phyloP scores from a whole-genome alignment of 805 yeast species.

The Barnettozyma pratensis region DNA sequence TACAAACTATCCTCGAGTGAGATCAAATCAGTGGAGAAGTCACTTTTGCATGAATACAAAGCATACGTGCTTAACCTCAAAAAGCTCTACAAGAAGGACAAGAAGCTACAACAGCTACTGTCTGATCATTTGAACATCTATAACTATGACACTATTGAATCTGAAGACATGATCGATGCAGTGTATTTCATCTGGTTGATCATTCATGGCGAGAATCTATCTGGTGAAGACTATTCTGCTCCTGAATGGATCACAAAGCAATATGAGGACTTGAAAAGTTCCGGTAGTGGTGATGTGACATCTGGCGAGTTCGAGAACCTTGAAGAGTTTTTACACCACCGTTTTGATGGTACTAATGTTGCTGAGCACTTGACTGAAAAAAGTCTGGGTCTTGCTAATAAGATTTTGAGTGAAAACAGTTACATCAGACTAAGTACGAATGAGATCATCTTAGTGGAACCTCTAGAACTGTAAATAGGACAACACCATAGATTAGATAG shows the following conservation, averaged over 20 bases:
- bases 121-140: slow-evolving; percentile 42
- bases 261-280: not conserved
- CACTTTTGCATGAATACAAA: slow-evolving; percentile 38
- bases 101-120: slow-evolving; percentile 41
- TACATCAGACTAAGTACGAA: slow-evolving; percentile 14
- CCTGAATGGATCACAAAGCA: slow-evolving; percentile 15
- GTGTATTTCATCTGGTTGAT: slow-evolving; percentile 18
- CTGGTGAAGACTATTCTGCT: slow-evolving; percentile 7
- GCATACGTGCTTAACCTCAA: slow-evolving; percentile 42
- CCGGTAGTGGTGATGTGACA: not conserved
- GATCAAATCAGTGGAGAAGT: slow-evolving; percentile 47
- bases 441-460: slow-evolving; percentile 20
- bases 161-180: slow-evolving; percentile 36
- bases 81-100: slow-evolving; percentile 47
- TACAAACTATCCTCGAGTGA: slow-evolving; percentile 38
- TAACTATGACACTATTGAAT: slow-evolving; percentile 40
- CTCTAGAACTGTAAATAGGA: slow-evolving; percentile 1
- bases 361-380: slow-evolving; percentile 5
- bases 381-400: slow-evolving; percentile 13
- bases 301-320: slow-evolving; percentile 2
- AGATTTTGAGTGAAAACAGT: slow-evolving; percentile 11
- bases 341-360: slow-evolving; percentile 4
- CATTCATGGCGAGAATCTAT: slow-evolving; percentile 4
- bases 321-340: slow-evolving; percentile 5
- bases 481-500: not conserved